Conservation (phyloP, 2,329 filamentous ascomycete genomes). For the Coleophoma cylindrospora region DNA sequence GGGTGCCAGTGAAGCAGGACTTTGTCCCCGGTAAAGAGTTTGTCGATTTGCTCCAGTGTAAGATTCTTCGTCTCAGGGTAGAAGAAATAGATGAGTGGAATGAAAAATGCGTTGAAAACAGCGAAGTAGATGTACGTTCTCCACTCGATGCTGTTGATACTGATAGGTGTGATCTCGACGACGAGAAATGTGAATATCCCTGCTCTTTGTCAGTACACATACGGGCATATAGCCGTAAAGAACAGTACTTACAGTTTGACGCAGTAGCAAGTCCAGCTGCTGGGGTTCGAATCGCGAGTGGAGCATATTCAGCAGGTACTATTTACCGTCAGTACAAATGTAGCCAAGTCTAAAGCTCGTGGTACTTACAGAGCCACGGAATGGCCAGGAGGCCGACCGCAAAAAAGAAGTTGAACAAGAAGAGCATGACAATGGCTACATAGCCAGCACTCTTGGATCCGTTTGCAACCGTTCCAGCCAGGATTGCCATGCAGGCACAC, state of each 20-base stretch:
- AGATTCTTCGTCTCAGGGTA: conserved; percentile 16
- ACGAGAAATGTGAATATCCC: conserved; percentile 20
- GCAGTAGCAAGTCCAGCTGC: conserved; percentile 33
- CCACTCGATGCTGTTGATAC: conserved; percentile 25
- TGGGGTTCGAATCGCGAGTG: conserved; percentile 32
- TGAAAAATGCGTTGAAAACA: conserved; percentile 34
- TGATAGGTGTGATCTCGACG: conserved; percentile 27
- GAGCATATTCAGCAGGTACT: conserved; percentile 46
- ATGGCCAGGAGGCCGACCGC: conserved; percentile 42
- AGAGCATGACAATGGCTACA: conserved; percentile 26
- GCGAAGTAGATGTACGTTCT: conserved; percentile 50
- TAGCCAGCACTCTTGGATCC: conserved; percentile 34
- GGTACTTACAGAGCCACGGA: conserved; percentile 43
- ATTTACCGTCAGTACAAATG: no score
- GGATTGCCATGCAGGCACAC: conserved; percentile 45
- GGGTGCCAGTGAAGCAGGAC: conserved; percentile 25
- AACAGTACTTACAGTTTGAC: conserved; percentile 24
- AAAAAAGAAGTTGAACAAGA: conserved; percentile 45
- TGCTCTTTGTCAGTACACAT: neutral
- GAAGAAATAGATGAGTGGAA: conserved; percentile 15
- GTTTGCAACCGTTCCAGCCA: conserved; percentile 40
- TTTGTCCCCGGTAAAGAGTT: conserved; percentile 8
- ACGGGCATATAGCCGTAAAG: no score
- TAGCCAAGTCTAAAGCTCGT: neutral
- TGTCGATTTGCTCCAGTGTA: conserved; percentile 17